Evolutionary conservation across 257 asterid genomes (phyloP).

Genomic region (Prunella vulgaris): DNA sequence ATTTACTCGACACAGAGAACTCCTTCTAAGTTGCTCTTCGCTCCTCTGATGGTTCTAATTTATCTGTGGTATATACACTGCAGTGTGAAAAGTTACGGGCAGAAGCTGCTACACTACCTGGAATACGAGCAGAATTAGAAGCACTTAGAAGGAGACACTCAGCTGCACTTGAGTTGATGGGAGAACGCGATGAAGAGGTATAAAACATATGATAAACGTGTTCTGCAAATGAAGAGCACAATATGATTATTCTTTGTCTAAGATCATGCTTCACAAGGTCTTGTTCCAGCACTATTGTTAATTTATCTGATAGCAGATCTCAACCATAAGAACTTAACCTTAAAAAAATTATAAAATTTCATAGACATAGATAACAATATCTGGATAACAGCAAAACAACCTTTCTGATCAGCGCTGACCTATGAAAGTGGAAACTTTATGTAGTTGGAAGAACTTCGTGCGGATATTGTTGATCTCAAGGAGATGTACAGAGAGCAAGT

Average conservation of each 20-base stretch:
- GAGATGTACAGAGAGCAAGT: constrained; percentile 99
- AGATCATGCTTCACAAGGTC: too few relatives aligned
- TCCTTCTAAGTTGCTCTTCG: background rate
- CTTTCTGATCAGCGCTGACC: background rate
- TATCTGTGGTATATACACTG: constrained; percentile 12
- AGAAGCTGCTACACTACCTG: constrained; percentile 85
- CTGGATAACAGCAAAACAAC: background rate
- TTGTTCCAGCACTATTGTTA: background rate
- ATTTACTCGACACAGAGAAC: background rate
- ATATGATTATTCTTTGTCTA: too few relatives aligned
- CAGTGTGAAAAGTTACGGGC: constrained; percentile 80
- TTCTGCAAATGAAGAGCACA: too few relatives aligned
- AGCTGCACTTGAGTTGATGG: constrained; percentile 97
- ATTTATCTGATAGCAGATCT: background rate
- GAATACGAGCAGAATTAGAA: constrained; percentile 87
- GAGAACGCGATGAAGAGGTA: constrained; percentile 99
- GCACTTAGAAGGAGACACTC: constrained; percentile 93
- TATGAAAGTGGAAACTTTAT: constrained; percentile 13
- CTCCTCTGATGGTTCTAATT: background rate
- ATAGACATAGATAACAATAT: background rate
- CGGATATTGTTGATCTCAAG: constrained; percentile 86
- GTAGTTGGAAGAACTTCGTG: constrained; percentile 96
- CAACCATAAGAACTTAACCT: background rate
- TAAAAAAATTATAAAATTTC: too few relatives aligned
- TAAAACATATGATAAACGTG: background rate